Percentiles rank a stretch among this genome's conserved stretches.
Conservation (phyloP, 768 basidiomycete genomes). For the Russula brevipes region DNA sequence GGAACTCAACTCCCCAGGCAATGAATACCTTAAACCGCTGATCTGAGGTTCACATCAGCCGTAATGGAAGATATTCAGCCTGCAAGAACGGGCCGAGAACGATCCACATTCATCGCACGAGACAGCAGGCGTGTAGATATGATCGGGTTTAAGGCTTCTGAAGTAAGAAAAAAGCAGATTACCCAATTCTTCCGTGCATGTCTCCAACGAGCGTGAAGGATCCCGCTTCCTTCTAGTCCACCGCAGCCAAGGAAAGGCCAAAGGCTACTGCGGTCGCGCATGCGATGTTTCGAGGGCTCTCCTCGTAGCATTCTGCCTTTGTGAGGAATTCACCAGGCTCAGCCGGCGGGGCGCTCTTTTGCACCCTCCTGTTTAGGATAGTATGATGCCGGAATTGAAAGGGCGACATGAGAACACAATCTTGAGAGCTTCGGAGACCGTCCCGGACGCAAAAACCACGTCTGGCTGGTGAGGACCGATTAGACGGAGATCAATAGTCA, state of each 20-base stretch:
- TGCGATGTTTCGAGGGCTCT: neutral
- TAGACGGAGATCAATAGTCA: conserved; percentile 23
- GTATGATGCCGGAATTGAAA: conserved; percentile 21
- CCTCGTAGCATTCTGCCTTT: neutral
- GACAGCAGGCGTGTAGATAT: conserved; percentile 2
- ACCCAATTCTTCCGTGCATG: conserved; percentile 11
- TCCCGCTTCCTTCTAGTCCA: neutral
- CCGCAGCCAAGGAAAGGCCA: neutral
- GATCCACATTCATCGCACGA: conserved; percentile 11
- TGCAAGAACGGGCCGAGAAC: conserved; percentile 17
- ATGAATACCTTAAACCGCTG: conserved; percentile 23
- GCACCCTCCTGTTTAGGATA: conserved; percentile 4
- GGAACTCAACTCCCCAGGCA: conserved; percentile 12
- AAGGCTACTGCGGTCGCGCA: neutral
- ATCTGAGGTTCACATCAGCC: conserved; percentile 14
- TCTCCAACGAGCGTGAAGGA: conserved; percentile 2
- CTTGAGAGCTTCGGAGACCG: conserved; percentile 17
- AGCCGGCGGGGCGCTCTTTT: conserved; percentile 12
- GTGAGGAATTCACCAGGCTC: neutral
- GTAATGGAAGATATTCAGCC: conserved; percentile 5
- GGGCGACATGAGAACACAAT: conserved; percentile 17
- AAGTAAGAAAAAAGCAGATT: conserved; percentile 12
- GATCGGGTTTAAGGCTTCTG: conserved; percentile 18
- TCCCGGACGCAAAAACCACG: conserved; percentile 13
- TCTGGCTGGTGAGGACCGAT: conserved; percentile 21